A percentile compares a stretch with the other conserved stretches of the same genome.
These are phyloP conservation scores for Kodamaea alishanica DNA, from an alignment of 1,139 yeast species.

Conservation along the genomic window DNA sequence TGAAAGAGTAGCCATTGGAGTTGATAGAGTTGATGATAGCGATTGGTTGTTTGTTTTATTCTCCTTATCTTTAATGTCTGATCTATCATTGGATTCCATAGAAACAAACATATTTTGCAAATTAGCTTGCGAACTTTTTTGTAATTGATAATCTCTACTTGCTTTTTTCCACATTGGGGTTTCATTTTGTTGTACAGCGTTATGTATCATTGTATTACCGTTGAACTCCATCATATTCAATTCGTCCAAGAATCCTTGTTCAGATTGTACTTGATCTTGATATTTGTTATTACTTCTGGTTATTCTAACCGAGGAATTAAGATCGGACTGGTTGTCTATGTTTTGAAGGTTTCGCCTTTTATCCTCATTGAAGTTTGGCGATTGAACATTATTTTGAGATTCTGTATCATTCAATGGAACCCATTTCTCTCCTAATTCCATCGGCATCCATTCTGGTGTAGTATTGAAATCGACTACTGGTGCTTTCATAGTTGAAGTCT, in stretches of 20 bases:
- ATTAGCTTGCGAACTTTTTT: constrained; percentile 27
- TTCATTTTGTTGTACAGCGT: constrained; percentile 17
- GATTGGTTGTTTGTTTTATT: constrained; percentile 19
- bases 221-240: constrained; percentile 19
- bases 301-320: constrained; percentile 32
- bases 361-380: background rate
- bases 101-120: constrained; percentile 33
- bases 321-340: constrained; percentile 14
- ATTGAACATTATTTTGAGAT: constrained; percentile 4
- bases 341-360: background rate
- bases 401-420: constrained; percentile 6
- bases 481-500: constrained; percentile 17
- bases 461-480: constrained; percentile 15
- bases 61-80: constrained; percentile 8
- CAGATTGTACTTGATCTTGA: constrained; percentile 1
- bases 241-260: constrained; percentile 8
- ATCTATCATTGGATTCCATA: constrained; percentile 13
- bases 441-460: constrained; percentile 49
- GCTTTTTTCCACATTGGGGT: constrained; percentile 42
- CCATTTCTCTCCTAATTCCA: constrained; percentile 39
- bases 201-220: constrained; percentile 37
- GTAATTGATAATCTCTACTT: constrained; percentile 26
- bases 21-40: constrained; percentile 36
- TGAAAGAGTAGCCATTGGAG: constrained; percentile 27
- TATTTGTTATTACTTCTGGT: constrained; percentile 15